Conservation (phyloP, 306 rosid genomes). For the Casuarina glauca region DNA sequence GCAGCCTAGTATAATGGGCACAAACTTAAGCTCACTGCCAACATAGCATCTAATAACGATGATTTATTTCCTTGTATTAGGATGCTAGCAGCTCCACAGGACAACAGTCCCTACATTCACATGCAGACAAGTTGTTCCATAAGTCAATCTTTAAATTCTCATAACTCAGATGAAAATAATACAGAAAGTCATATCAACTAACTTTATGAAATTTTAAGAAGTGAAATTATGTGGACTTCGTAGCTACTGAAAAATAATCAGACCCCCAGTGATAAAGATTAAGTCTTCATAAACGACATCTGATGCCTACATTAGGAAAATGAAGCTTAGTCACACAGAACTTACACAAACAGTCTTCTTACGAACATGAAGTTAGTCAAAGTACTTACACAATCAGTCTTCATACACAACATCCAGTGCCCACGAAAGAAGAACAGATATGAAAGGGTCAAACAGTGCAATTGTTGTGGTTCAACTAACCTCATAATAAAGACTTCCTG, state of each 20-base stretch:
- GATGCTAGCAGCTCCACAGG: background rate
- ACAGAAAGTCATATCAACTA: background rate
- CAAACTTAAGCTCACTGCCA: too few species aligned
- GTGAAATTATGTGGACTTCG: background rate
- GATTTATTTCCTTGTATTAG: background rate
- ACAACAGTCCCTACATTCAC: background rate
- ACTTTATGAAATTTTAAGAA: background rate
- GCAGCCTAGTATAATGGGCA: too few species aligned
- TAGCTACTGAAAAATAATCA: background rate
- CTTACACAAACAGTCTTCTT: conserved; percentile 9
- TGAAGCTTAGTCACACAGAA: background rate
- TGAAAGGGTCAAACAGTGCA: conserved; percentile 9
- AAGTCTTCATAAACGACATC: background rate
- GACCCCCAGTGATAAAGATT: background rate
- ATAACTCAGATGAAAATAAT: background rate
- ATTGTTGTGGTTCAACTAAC: conserved; percentile 39
- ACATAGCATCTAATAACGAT: too few species aligned
- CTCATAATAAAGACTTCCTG: conserved; percentile 98
- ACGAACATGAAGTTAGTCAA: background rate
- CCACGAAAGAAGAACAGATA: conserved; percentile 8
- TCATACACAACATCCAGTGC: background rate
- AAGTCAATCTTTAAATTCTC: background rate
- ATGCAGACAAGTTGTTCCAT: background rate
- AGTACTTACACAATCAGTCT: conserved; percentile 7
- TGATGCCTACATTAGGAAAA: too few species aligned